Base-by-base conservation (phyloP, 2,329 filamentous ascomycete genomes). In the Aurifilum marmelostoma region DNA sequence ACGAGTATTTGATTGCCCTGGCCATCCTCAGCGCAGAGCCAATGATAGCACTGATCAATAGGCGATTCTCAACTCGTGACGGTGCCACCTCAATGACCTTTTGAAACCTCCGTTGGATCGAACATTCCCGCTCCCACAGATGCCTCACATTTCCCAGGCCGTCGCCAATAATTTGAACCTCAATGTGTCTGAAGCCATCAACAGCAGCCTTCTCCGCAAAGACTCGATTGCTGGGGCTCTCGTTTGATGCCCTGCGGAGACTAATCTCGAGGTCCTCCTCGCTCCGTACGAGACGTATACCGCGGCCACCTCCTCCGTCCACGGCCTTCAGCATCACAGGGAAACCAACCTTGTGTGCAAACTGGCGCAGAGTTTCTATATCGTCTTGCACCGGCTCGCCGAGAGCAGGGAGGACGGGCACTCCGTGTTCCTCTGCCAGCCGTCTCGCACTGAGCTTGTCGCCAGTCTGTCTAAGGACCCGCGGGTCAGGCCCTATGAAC, bases 21-120 rank as follows among this genome's bases (percentile, higher is more conserved):
- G 77, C 3, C 77, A 79, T 47, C 21, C 52, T 39, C n/a, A 69
- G 61, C 47, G 69, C 61, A 32, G 67, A 50, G n/a, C 65, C 54
- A 12, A 69, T 67, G 41, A 67, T 54, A 14, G 68, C 43, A 6
- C 62, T 65, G 3, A 89, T 78, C 39, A 87, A 71, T 0, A 67
- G 71, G 1, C 87, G 78, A 72, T 88, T 79, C 3, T 68, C 39
- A 1, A 85, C 77, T 1, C 83, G 77, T n/a, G 84, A 84, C 0
- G 87, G 87, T 1, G 88, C 86, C 34, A 85, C 72, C 73, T 90
- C 88, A 14, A 90, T 81, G 8, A 89, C 80, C 73, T 90, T 90
- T 74, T 89, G 88, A 73, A 87, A 88, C 24, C 86, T 79, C 56
- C 87, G 76, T 73, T 89, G 87, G 34, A 89, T 83, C 73, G 85